These are phyloP conservation scores for Ophiobolus disseminans DNA, from an alignment of 2,329 filamentous ascomycete species.

Conservation along the genomic window DNA sequence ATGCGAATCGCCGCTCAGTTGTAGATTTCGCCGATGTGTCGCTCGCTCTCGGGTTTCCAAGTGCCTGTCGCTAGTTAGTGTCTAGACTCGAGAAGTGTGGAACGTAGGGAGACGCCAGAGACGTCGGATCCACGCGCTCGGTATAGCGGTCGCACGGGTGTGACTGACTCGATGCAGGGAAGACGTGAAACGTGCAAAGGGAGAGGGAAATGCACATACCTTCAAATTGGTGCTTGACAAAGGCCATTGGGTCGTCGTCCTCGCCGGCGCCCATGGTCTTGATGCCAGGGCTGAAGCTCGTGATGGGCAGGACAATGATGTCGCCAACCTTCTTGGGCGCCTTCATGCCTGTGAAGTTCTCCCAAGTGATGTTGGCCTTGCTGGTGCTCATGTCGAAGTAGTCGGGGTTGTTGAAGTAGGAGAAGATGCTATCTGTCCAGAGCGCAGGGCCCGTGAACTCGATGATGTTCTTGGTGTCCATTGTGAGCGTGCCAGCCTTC, in stretches of 20 bases:
- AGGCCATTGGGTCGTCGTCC: conserved; percentile 91
- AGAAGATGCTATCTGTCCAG: conserved; percentile 92
- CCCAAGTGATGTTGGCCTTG: conserved; percentile 78
- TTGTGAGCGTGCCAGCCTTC: conserved; percentile 67
- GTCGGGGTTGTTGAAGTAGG: conserved; percentile 88
- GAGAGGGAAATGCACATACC: conserved; percentile 62
- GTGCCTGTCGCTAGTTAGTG: conserved; percentile 41
- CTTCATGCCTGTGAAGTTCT: conserved; percentile 88
- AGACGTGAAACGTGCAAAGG: conserved; percentile 3
- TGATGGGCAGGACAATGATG: conserved; percentile 92
- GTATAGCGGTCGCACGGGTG: conserved; percentile 4
- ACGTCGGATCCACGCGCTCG: conserved; percentile 10
- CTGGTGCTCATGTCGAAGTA: conserved; percentile 83
- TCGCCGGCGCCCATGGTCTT: conserved; percentile 91
- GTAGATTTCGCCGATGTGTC: conserved; percentile 46
- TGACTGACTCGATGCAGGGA: conserved; percentile 4
- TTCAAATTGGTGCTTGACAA: conserved; percentile 96
- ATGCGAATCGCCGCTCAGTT: conserved; percentile 21
- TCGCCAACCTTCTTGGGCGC: conserved; percentile 87
- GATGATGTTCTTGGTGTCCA: conserved; percentile 77
- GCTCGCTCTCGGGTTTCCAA: conserved; percentile 46
- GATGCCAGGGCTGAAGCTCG: conserved; percentile 94
- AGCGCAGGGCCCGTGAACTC: conserved; percentile 93
- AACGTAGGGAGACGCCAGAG: conserved; percentile 6
- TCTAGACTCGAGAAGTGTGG: conserved; percentile 9